phyloP scores from a whole-genome alignment of 192 early-diverging fungal genomes.

The Podila epigama region DNA sequence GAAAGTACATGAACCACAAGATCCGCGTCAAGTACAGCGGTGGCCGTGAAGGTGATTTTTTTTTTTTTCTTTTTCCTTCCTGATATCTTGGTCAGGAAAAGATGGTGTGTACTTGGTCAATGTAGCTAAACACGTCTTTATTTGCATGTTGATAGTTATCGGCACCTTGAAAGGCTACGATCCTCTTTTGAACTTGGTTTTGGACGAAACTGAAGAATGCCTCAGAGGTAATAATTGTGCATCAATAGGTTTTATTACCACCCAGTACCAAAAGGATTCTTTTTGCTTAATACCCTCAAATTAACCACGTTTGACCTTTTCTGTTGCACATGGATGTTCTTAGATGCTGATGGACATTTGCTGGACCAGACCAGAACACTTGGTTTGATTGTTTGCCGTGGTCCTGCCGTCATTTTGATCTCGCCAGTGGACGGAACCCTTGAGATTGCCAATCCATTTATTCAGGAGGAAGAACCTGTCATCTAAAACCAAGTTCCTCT shows the following conservation, averaged over 20 bases:
- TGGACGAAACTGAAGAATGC: constrained; percentile 91
- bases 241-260: too few species aligned
- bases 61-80: neutral
- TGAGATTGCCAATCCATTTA: constrained; percentile 92
- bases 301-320: neutral
- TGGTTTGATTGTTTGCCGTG: constrained; percentile 89
- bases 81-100: neutral
- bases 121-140: too few species aligned
- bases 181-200: constrained; percentile 90
- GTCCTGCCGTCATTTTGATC: constrained; percentile 88
- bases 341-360: constrained; percentile 34
- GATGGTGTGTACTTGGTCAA: too few species aligned
- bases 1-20: constrained; percentile 92
- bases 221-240: constrained; percentile 76
- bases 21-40: constrained; percentile 94
- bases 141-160: constrained; percentile 65
- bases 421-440: constrained; percentile 91
- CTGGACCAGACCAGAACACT: constrained; percentile 70
- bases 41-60: constrained; percentile 84
- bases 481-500: neutral
- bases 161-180: constrained; percentile 94
- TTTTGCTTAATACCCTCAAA: neutral
- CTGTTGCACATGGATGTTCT: neutral
- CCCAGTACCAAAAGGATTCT: too few species aligned
- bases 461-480: constrained; percentile 46